Evolutionary conservation across 768 basidiomycete genomes (phyloP).

Genomic region (Rhodotorula toruloides): DNA sequence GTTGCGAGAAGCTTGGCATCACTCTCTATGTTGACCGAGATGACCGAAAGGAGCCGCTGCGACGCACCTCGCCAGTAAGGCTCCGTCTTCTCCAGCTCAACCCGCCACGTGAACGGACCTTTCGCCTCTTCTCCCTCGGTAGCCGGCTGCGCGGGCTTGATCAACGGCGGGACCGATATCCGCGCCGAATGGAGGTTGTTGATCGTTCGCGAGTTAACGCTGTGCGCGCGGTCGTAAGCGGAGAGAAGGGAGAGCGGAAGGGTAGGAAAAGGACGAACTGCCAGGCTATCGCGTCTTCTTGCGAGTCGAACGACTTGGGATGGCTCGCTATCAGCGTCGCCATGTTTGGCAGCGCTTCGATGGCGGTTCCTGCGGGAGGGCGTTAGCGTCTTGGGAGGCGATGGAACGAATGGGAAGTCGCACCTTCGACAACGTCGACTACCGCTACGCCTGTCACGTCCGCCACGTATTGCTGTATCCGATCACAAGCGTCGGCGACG

Average conservation of each 20-base stretch:
- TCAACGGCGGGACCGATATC: slow-evolving; percentile 76
- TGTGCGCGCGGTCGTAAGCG: slow-evolving; percentile 44
- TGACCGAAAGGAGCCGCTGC: no score
- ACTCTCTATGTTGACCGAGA: no score
- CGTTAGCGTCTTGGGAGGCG: not conserved
- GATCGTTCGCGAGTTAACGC: slow-evolving; percentile 74
- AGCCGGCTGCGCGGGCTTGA: slow-evolving; percentile 53
- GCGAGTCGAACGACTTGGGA: slow-evolving; percentile 74
- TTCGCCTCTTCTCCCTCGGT: slow-evolving; percentile 8
- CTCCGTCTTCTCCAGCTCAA: slow-evolving; percentile 73
- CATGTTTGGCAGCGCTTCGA: slow-evolving; percentile 92
- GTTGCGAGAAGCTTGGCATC: not conserved
- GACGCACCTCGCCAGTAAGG: slow-evolving; percentile 77
- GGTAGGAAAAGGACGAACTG: slow-evolving; percentile 60
- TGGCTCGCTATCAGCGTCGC: slow-evolving; percentile 74
- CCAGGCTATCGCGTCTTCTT: slow-evolving; percentile 88
- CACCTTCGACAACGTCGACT: slow-evolving; percentile 84
- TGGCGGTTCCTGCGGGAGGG: slow-evolving; percentile 64
- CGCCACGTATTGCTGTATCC: slow-evolving; percentile 63
- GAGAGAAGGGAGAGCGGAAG: slow-evolving; percentile 1
- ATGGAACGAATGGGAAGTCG: not conserved
- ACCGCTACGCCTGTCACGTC: slow-evolving; percentile 68
- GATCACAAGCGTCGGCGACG: slow-evolving; percentile 63
- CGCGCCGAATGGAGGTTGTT: slow-evolving; percentile 75
- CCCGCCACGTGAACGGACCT: slow-evolving; percentile 66